Conservation (phyloP, 148 eudicot species). For the Camellia granthamiana region DNA sequence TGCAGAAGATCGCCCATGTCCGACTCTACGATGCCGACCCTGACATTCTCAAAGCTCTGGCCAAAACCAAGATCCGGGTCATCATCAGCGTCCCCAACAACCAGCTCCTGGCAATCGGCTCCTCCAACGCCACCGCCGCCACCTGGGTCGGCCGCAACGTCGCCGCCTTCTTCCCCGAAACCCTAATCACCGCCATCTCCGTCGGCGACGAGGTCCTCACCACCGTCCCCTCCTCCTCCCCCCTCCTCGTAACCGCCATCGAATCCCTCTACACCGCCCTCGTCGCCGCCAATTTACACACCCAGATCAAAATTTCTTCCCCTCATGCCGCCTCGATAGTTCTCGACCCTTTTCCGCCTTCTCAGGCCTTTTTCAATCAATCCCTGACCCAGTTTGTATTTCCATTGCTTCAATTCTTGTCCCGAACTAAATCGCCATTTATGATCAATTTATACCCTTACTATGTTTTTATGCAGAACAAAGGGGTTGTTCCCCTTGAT, state of each 20-base stretch:
- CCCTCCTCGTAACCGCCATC: slow-evolving; percentile 77
- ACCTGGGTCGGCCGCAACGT: slow-evolving; percentile 75
- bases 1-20: slow-evolving; percentile 74
- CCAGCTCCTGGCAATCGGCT: slow-evolving; percentile 74
- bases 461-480: slow-evolving; percentile 90
- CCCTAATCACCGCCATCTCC: slow-evolving; percentile 67
- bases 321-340: slow-evolving; percentile 75
- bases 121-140: slow-evolving; percentile 83
- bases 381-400: slow-evolving; percentile 46
- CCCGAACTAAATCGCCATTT: slow-evolving; percentile 66
- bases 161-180: slow-evolving; percentile 61
- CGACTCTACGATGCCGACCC: slow-evolving; percentile 70
- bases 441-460: slow-evolving; percentile 97
- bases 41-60: slow-evolving; percentile 62
- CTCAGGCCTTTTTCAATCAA: slow-evolving; percentile 86
- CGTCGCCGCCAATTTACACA: slow-evolving; percentile 67
- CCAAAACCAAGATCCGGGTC: slow-evolving; percentile 77
- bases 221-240: slow-evolving; percentile 57
- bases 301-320: slow-evolving; percentile 63
- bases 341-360: slow-evolving; percentile 90
- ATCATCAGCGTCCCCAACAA: slow-evolving; percentile 80
- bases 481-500: slow-evolving; percentile 88
- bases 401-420: slow-evolving; percentile 65
- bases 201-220: slow-evolving; percentile 93
- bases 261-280: slow-evolving; percentile 69